These are phyloP conservation scores for Pythium dissotocum DNA, from an alignment of 352 stramenopile genomes.

Conservation along the genomic window DNA sequence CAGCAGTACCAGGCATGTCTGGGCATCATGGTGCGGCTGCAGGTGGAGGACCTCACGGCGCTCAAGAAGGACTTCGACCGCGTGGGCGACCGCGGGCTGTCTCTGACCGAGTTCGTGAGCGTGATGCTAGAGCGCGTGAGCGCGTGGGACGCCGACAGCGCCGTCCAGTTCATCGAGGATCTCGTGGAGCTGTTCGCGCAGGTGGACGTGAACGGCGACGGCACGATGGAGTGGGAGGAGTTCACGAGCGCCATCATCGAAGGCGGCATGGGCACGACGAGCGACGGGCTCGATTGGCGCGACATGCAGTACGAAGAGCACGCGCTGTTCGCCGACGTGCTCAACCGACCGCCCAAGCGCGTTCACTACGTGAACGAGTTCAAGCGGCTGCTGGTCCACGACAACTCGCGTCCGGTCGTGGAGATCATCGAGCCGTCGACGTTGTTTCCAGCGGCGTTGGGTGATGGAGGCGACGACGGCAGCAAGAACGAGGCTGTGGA, in stretches of 20 bases:
- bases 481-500: neutral
- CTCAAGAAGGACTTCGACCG: constrained; percentile 75
- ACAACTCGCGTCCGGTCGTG: constrained; percentile 65
- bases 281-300: constrained; percentile 45
- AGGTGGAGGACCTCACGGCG: constrained; percentile 60
- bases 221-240: constrained; percentile 83
- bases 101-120: constrained; percentile 63
- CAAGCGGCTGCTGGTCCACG: constrained; percentile 56
- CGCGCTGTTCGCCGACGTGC: constrained; percentile 43
- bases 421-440: constrained; percentile 58
- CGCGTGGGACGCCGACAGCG: constrained; percentile 50
- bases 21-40: constrained; percentile 76
- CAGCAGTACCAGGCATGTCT: constrained; percentile 76
- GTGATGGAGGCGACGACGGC: constrained; percentile 27
- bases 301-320: constrained; percentile 80
- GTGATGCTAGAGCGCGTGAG: constrained; percentile 71
- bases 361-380: constrained; percentile 64
- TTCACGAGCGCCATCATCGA: constrained; percentile 85
- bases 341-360: constrained; percentile 62
- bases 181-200: constrained; percentile 78
- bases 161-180: constrained; percentile 67
- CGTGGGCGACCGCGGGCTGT: constrained; percentile 45
- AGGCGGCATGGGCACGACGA: constrained; percentile 60
- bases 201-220: constrained; percentile 78
- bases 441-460: constrained; percentile 38